Base-by-base conservation (phyloP, 2,329 filamentous ascomycete genomes). In the Pyrenochaeta sp. region DNA sequence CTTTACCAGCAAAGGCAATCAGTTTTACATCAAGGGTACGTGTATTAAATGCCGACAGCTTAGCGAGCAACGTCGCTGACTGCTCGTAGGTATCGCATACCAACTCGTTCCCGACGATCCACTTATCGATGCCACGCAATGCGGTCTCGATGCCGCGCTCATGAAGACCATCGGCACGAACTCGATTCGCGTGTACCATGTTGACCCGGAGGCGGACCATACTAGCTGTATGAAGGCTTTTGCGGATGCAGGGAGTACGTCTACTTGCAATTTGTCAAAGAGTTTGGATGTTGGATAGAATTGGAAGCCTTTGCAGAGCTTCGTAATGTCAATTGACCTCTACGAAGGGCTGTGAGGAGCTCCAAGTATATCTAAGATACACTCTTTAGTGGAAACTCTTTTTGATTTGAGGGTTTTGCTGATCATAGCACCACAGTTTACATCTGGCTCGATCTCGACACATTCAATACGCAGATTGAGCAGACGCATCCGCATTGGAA, bases 141-240 rank as follows among this genome's bases (percentile, higher is more conserved):
- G 91, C 79, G 75, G 83, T 65, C 85, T 87, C 63, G 92, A 97
- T 78, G 88, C 88, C 36, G 73, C 79, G 14, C 82, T 93, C 69
- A 96, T 96, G 90, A 84, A 90, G 74, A 85, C 87, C 15, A 81
- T 97, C 48, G 91, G 91, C 58, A 86, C 90, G 72, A 96, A 96
- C 74, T 83, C 89, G 27, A 92, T 96, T 68, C 90, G 92, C 51
- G 90, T 95, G 53, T 97, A 97, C 76, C 91, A 96, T 70, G 91
- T 97, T 56, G 88, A 96, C 66, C 79, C 90, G 1, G 74, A 77
- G 2, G 85, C 79, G 29, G 80, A 94, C 72, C 93, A 97, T 75
- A 82, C 85, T 52, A 88, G 83, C 17, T 97, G 92, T 79, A 96
- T 97, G 91, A 82, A 82, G 48, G 88, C 87, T 1, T 91, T 97